A percentile compares a stretch with the other conserved stretches of the same genome.
Conservation (phyloP, 306 rosid genomes). For the Citrullus amarus region DNA sequence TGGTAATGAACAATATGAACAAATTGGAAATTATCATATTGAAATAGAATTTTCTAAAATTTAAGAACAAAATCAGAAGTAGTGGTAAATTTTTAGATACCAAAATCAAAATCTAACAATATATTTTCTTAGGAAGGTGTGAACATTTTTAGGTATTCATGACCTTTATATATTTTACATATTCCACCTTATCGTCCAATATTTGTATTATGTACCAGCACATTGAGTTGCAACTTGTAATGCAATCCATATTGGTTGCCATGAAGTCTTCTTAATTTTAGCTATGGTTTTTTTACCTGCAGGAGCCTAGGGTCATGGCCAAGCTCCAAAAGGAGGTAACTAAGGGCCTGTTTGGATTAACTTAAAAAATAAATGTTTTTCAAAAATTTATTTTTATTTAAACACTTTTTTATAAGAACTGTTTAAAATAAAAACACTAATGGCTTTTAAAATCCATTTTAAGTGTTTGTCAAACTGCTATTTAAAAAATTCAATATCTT, state of each 20-base stretch:
- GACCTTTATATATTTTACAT: neutral
- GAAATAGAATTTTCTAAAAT: neutral
- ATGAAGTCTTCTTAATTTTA: conserved; percentile 10
- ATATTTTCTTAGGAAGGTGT: neutral
- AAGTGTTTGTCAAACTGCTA: no score
- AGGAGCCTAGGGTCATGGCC: conserved; percentile 74
- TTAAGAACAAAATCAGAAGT: neutral
- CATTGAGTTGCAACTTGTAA: neutral
- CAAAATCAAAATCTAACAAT: neutral
- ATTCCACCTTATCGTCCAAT: neutral
- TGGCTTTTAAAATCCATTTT: no score
- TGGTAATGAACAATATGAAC: neutral
- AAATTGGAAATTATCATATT: neutral
- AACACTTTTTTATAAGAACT: no score
- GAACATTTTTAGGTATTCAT: neutral
- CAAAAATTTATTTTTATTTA: no score
- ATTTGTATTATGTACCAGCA: neutral
- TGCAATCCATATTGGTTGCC: neutral
- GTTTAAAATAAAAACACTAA: no score
- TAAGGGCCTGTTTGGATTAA: neutral
- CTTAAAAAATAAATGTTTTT: no score
- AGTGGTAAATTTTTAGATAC: neutral
- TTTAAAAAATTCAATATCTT: no score
- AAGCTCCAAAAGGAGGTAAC: conserved; percentile 95
- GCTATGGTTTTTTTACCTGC: conserved; percentile 21